Evolutionary conservation across 1,284 basidiomycete genomes (phyloP).

Genomic region (Termitomyces sp.): DNA sequence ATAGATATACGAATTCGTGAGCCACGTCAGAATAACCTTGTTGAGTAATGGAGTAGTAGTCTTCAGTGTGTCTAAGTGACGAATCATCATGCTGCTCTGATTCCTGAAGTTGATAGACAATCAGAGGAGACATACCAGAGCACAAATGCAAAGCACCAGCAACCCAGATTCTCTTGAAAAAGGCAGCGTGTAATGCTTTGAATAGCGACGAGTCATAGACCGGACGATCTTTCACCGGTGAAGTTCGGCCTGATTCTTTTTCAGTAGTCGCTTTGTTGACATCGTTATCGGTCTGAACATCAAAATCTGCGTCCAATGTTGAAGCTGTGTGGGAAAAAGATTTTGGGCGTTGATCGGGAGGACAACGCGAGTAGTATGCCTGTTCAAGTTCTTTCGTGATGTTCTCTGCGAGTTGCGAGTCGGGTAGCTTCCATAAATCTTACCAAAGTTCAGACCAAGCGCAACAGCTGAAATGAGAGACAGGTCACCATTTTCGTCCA

Average conservation of each 20-base stretch:
- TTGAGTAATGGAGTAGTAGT: constrained; percentile 61
- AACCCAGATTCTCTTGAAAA: constrained; percentile 50
- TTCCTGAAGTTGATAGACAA: background rate
- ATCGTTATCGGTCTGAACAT: background rate
- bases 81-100: background rate
- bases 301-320: background rate
- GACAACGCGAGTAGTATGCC: constrained; percentile 14
- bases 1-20: constrained; percentile 49
- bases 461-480: background rate
- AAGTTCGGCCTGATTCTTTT: background rate
- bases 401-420: constrained; percentile 10
- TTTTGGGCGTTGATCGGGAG: constrained; percentile 10
- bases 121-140: constrained; percentile 37
- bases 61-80: constrained; percentile 44
- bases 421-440: constrained; percentile 17
- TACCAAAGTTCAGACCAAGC: background rate
- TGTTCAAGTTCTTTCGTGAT: constrained; percentile 12
- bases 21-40: constrained; percentile 60
- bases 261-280: background rate
- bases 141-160: constrained; percentile 52
- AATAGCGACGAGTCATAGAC: constrained; percentile 56
- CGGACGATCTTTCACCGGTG: constrained; percentile 16
- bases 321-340: background rate
- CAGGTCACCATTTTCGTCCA: constrained; percentile 35
- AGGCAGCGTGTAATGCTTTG: constrained; percentile 52